A percentile compares a stretch with the other conserved stretches of the same genome.
Evolutionary conservation across 2,329 filamentous ascomycete genomes (phyloP).

Genomic region (Ceratocystis papillata): DNA sequence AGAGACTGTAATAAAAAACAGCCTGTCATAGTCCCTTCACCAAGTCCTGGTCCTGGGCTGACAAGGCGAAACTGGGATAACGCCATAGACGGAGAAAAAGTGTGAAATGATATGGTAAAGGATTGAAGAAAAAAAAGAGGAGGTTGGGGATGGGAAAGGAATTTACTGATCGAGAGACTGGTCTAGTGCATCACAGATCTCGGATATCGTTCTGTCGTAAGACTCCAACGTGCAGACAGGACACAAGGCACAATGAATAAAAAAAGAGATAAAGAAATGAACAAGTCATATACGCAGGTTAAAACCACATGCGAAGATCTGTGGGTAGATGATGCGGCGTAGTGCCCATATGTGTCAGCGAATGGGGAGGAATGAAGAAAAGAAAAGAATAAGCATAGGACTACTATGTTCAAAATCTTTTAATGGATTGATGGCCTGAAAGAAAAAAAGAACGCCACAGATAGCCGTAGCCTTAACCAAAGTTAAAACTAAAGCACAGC

Average conservation of each 20-base stretch:
- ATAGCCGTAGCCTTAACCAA: background rate
- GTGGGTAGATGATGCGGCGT: slow-evolving; percentile 29
- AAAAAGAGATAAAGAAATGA: slow-evolving; percentile 5
- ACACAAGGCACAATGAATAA: slow-evolving; percentile 3
- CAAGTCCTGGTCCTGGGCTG: background rate
- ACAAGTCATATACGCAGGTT: slow-evolving; percentile 3
- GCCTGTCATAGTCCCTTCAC: background rate
- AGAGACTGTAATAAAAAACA: background rate
- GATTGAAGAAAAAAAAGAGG: background rate
- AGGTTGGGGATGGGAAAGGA: background rate
- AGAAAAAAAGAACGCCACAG: background rate
- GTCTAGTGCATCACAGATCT: background rate
- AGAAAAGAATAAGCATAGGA: background rate
- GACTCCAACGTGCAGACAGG: background rate
- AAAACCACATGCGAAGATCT: slow-evolving; percentile 6
- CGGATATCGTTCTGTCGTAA: slow-evolving; percentile 10
- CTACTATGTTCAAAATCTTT: background rate
- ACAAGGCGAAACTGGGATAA: background rate
- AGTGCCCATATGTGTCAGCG: slow-evolving; percentile 37
- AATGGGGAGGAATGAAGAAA: background rate
- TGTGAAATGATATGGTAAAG: background rate
- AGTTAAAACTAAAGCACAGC: background rate
- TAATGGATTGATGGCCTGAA: background rate
- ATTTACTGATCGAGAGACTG: background rate
- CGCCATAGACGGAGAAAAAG: background rate